Evolutionary conservation across 202 grass and related monocot species (phyloP), one percentile per base, ranked within the genome.

Genomic region (Sporobolus alterniflorus): DNA sequence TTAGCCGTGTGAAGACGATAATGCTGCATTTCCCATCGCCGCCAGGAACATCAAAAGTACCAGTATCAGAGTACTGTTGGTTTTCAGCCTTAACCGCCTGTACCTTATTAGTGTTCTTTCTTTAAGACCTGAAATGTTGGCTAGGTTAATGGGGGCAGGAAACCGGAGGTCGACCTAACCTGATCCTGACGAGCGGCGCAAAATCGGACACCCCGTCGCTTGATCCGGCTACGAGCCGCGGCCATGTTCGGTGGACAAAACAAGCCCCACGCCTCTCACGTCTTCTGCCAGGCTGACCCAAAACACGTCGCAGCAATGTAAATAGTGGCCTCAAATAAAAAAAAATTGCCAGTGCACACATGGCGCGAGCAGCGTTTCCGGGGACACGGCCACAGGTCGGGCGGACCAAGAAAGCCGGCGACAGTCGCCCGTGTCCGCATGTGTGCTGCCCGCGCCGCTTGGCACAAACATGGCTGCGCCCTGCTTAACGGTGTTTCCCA

Each of bases 281-380:
- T 68, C 62, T 18, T 79, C 49, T 62, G 59, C 59, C 59, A 31
- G 59, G 15, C 59, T n/a, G 42, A 31, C 31, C 9, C 42, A 36
- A n/a, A 42, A 41, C 51, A 39, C 3, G 29, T 32, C 20, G 21
- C n/a, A 30, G 25, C 25, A 61, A 28, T 2, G 15, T 48, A 44
- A 44, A 44, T 44, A 44, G 10, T 11, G 42, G 9, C 42, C 11
- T 11, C 2, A 48, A 8, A 61, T 28, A 30, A 17, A 63, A 32
- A 63, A 30, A 17, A 63, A 32, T 31, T 32, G 28, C 5, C 60
- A 63, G 36, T 3, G 76, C 18, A 73, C 76, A 75, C 77, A 69
- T 89, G 82, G 63, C 76, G 46, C n/a, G 57, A 78, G 82, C 87
- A 62, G 11, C 42, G 24, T 64, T 25, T 69, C 87, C 44, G 76